Conservation (phyloP, 2,329 filamentous ascomycete genomes). For the Cyphellophora attinorum region DNA sequence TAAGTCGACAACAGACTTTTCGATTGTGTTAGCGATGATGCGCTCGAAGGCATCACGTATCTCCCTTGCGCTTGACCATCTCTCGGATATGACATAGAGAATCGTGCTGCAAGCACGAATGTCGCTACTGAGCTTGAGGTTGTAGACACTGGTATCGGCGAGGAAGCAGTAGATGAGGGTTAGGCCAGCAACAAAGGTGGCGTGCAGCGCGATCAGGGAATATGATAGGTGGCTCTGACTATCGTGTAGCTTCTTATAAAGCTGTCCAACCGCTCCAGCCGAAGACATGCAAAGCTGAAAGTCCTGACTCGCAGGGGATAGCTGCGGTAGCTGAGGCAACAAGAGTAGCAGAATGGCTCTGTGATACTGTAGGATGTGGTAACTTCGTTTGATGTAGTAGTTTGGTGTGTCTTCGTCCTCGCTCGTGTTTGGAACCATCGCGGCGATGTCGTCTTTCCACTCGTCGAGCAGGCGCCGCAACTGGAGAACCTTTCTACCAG, state of each 20-base stretch:
- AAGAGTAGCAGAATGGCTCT: too few relatives aligned
- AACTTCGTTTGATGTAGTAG: too few relatives aligned
- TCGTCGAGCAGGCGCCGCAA: too few relatives aligned
- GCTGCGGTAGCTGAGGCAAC: too few relatives aligned
- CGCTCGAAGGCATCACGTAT: too few relatives aligned
- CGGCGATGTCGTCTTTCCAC: too few relatives aligned
- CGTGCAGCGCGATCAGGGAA: constrained; percentile 6
- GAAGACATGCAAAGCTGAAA: constrained; percentile 2
- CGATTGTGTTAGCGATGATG: too few relatives aligned
- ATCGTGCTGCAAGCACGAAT: constrained; percentile 8
- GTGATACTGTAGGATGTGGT: too few relatives aligned
- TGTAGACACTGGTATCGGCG: constrained; percentile 5
- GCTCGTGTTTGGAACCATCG: too few relatives aligned
- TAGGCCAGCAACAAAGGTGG: constrained; percentile 7
- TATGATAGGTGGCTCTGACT: constrained; percentile 2
- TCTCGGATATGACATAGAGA: constrained; percentile 7
- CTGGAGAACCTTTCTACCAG: too few relatives aligned
- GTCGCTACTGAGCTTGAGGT: constrained; percentile 6
- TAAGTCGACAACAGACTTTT: too few relatives aligned
- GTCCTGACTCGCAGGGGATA: neutral
- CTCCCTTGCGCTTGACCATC: constrained; percentile 7
- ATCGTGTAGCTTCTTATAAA: constrained; percentile 3
- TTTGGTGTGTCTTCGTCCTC: too few relatives aligned
- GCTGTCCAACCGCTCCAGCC: constrained; percentile 2
- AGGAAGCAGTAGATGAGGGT: constrained; percentile 6